Evolutionary conservation across 352 stramenopile species (phyloP), one percentile per base, ranked within the genome.

Genomic region (Phytopythium chamaehyphon): DNA sequence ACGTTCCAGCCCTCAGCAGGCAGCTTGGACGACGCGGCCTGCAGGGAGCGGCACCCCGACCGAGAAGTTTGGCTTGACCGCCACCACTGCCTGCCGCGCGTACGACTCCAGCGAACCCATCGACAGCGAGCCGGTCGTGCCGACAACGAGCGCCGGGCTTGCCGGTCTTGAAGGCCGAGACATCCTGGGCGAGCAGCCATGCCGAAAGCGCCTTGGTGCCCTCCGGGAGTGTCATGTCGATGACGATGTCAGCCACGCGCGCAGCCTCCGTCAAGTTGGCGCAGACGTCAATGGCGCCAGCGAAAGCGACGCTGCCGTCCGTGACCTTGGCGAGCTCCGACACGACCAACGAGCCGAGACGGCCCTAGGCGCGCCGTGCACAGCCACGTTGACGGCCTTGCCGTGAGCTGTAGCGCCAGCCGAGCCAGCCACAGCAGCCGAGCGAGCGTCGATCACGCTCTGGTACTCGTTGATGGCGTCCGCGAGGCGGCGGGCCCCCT

Each of bases 11-110:
- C 74, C 24, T 84, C 67, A 15, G 63, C 54, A 3, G 83, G 75
- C 48, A 93, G 67, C 59, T 86, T 85, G 61, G 89, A 89, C 11
- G 83, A 80, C 48, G 74, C 80, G 12, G 66, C 55, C 62, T 86
- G 80, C 28, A 87, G 76, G 36, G 38, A 94, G 79, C 9, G 80
- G 77, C 60, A 94, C 83, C 42, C 83, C 83, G 11, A 92, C 73
- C 40, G 78, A 90, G 59, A 94, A 94, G 64, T 94, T 94, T 14
- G 75, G 88, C 64, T 83, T 83, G 40, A 90, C 66, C 36, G 82
- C 71, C 15, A 94, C 77, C 1, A 78, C 58, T 0, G 74, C 76
- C 43, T 81, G 60, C 45, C 81, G 69, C 5, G 67, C 71, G 62
- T 90, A 90, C 28, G 67, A 61, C 40, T 84, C 75, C 15, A 94